Evolutionary conservation across 2,329 filamentous ascomycete species (phyloP), one percentile per base, ranked within the genome.

Genomic region (Talaromyces sp.): DNA sequence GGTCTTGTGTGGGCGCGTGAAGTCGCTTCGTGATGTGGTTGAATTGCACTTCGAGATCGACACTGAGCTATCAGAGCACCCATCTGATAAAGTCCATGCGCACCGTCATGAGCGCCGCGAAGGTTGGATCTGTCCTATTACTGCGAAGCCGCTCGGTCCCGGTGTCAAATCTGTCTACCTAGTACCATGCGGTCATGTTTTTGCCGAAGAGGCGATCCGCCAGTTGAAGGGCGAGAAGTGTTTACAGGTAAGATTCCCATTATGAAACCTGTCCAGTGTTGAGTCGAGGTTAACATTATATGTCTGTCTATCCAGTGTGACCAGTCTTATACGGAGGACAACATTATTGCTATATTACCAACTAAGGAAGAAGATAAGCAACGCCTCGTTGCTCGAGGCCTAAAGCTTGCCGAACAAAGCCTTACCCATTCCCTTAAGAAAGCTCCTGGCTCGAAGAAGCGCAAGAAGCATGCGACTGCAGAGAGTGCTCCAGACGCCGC

Each of bases 101-200:
- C 57, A 71, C 13, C 75, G 67, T 44, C 67, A 62, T 41, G 67
- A 65, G 43, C 75, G 71, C 55, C 72, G 70, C 9, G 83, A 87
- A 64, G 82, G 80, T 52, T 92, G 87, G 82, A 83, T 90, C 24
- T 99, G 94, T 67, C 92, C 93, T 0, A 83, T 97, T 49, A 96
- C 92, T 1, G 84, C 89, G 65, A 96, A 95, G 70, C 86, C 89
- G 69, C 75, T 99, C 20, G 94, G 94, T 0, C 86, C 91, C 0
- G 80, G 81, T 4, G 86, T 87, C 14, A 93, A 88, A 72, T 82
- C 91, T 0, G 90, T 96, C 1, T 99, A 97, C 65, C 66, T 99
- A 2, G 90, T 97, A 4, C 94, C 94, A 0, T 99, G 94, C 66
- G 95, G 94, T 0, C 95, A 99, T 77, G 92, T 90, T 0, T 97